Conservation (phyloP, 257 asterid species). For the Agastache rugosa region DNA sequence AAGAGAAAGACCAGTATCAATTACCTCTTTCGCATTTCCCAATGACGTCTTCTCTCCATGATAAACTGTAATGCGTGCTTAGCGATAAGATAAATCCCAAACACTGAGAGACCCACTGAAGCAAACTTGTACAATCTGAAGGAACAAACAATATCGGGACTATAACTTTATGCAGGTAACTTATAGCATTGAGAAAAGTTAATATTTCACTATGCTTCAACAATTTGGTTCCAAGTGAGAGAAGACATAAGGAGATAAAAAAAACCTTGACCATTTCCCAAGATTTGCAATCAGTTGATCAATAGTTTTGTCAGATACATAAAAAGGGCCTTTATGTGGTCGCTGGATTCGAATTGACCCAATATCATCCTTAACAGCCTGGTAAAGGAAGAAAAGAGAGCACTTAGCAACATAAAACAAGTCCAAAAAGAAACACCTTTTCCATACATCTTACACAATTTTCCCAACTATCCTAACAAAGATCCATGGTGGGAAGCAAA, state of each 20-base stretch:
- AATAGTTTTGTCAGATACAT: constrained; percentile 82
- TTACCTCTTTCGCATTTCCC: constrained; percentile 89
- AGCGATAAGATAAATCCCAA: constrained; percentile 85
- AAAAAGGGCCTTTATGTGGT: constrained; percentile 95
- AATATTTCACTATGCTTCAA: constrained; percentile 18
- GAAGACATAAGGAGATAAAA: constrained; percentile 21
- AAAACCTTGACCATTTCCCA: constrained; percentile 98
- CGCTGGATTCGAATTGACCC: constrained; percentile 90
- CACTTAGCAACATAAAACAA: constrained; percentile 33
- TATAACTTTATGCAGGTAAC: neutral
- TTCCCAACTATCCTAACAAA: constrained; percentile 7
- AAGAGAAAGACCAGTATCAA: neutral
- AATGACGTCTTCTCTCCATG: constrained; percentile 88
- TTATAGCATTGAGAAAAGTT: neutral
- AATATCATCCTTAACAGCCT: constrained; percentile 93
- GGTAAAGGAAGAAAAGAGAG: constrained; percentile 31
- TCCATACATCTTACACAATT: constrained; percentile 10
- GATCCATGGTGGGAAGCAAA: constrained; percentile 14
- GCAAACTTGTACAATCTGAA: constrained; percentile 94
- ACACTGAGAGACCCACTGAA: constrained; percentile 73
- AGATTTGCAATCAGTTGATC: constrained; percentile 95
- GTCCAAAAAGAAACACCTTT: neutral
- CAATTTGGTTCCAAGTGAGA: constrained; percentile 18
- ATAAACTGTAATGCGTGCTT: constrained; percentile 68
- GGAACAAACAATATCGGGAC: constrained; percentile 20